phyloP scores from a whole-genome alignment of 768 basidiomycete species.

The Amanita phalloides region DNA sequence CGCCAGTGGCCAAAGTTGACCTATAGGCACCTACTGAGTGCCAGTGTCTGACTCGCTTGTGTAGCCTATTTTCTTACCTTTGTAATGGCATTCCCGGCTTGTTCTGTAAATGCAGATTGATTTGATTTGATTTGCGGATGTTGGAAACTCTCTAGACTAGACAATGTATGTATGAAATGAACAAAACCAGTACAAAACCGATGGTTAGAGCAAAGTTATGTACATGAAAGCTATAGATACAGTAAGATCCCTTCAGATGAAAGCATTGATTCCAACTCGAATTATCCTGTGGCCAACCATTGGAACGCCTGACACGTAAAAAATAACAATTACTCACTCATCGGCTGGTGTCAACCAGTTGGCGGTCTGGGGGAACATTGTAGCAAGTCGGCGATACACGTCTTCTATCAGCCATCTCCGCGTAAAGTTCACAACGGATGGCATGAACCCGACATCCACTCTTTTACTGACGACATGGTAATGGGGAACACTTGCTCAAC shows the following conservation, averaged over 20 bases:
- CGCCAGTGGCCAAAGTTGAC: background rate
- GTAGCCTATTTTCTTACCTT: background rate
- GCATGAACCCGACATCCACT: slow-evolving; percentile 20
- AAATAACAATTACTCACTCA: slow-evolving; percentile 26
- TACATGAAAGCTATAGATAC: background rate
- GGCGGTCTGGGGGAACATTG: slow-evolving; percentile 53
- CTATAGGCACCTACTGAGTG: background rate
- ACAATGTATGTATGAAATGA: no score
- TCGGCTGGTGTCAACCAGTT: slow-evolving; percentile 49
- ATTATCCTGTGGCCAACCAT: slow-evolving; percentile 29
- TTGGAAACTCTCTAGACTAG: no score
- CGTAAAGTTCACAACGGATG: slow-evolving; percentile 27
- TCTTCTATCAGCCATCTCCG: slow-evolving; percentile 46
- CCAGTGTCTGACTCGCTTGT: background rate
- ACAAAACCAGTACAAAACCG: no score
- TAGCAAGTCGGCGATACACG: slow-evolving; percentile 52
- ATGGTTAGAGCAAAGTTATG: no score
- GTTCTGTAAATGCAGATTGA: slow-evolving; percentile 11
- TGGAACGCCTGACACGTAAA: background rate
- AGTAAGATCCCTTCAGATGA: slow-evolving; percentile 22
- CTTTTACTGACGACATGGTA: slow-evolving; percentile 41
- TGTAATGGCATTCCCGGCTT: slow-evolving; percentile 5
- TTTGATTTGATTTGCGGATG: no score
- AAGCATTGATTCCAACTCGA: slow-evolving; percentile 45
- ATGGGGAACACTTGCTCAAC: slow-evolving; percentile 38